Percentiles rank a stretch among this genome's conserved stretches.
Evolutionary conservation across 805 yeast genomes (phyloP).

Genomic region (Scheffersomyces stipitis): DNA sequence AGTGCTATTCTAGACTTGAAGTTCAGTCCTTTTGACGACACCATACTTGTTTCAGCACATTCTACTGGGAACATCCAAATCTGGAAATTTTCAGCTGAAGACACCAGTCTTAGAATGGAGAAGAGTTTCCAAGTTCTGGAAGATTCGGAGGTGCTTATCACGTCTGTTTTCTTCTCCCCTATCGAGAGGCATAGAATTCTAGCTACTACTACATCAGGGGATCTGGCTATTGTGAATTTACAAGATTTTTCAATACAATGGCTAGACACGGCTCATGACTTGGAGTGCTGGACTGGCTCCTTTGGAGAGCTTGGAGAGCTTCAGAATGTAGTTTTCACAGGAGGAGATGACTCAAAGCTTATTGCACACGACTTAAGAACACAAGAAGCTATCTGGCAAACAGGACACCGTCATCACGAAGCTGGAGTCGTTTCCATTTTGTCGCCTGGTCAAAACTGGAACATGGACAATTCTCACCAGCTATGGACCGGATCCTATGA

Average conservation of each 20-base stretch:
- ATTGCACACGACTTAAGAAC: slow-evolving; percentile 67
- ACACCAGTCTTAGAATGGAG: slow-evolving; percentile 11
- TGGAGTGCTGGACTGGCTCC: slow-evolving; percentile 89
- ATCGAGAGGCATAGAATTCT: slow-evolving; percentile 34
- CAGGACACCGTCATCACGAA: slow-evolving; percentile 61
- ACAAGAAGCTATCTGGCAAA: slow-evolving; percentile 40
- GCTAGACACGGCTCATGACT: slow-evolving; percentile 51
- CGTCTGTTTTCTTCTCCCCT: slow-evolving; percentile 64
- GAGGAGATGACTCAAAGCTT: slow-evolving; percentile 85
- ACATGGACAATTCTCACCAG: slow-evolving; percentile 39
- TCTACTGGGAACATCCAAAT: slow-evolving; percentile 73
- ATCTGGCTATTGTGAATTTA: slow-evolving; percentile 44
- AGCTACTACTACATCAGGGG: slow-evolving; percentile 71
- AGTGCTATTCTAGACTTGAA: slow-evolving; percentile 81
- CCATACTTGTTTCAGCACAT: slow-evolving; percentile 61
- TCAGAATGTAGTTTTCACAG: slow-evolving; percentile 65
- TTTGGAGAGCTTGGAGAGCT: slow-evolving; percentile 60
- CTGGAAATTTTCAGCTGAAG: slow-evolving; percentile 49
- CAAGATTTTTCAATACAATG: slow-evolving; percentile 10
- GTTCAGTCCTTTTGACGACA: slow-evolving; percentile 53
- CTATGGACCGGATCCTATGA: slow-evolving; percentile 93
- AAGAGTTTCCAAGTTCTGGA: slow-evolving; percentile 47
- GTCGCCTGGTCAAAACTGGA: slow-evolving; percentile 44
- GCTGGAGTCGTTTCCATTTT: slow-evolving; percentile 91
- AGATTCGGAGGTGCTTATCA: slow-evolving; percentile 49